Conservation (phyloP, 768 basidiomycete genomes). For the Fibroporia radiculosa region DNA sequence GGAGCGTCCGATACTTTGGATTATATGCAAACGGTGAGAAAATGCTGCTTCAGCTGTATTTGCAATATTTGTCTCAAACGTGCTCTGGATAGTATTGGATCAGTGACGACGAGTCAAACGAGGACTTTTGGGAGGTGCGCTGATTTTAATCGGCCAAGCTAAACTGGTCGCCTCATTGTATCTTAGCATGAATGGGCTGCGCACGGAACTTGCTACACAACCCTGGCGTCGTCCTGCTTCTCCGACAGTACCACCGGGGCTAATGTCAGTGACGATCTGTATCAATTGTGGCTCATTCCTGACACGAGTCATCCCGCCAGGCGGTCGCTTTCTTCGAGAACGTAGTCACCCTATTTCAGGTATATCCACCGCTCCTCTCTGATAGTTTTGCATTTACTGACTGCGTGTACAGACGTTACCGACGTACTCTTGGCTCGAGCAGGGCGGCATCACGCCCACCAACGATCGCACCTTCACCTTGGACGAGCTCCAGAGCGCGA, state of each 20-base stretch:
- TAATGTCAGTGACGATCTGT: slow-evolving; percentile 36
- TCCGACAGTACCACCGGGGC: slow-evolving; percentile 54
- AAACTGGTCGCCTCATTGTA: not conserved
- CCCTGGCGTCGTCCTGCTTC: slow-evolving; percentile 49
- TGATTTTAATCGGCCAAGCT: not conserved
- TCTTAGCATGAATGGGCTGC: slow-evolving; percentile 60
- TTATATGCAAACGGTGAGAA: slow-evolving; percentile 40
- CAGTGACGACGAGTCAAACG: slow-evolving; percentile 47
- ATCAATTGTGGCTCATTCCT: not conserved
- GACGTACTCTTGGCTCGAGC: slow-evolving; percentile 63
- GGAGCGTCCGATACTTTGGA: slow-evolving; percentile 50
- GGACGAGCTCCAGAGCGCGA: slow-evolving; percentile 42
- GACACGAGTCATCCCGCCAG: slow-evolving; percentile 23
- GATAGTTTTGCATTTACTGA: slow-evolving; percentile 3
- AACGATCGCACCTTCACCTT: slow-evolving; percentile 49
- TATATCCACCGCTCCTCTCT: slow-evolving; percentile 7
- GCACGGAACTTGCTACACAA: slow-evolving; percentile 61
- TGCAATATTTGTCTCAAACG: too few relatives aligned
- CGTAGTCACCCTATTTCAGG: slow-evolving; percentile 55
- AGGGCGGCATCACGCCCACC: slow-evolving; percentile 71
- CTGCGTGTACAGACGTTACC: slow-evolving; percentile 43
- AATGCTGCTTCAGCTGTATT: too few relatives aligned
- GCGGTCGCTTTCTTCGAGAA: slow-evolving; percentile 60
- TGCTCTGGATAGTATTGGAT: slow-evolving; percentile 55
- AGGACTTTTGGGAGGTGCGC: slow-evolving; percentile 63